These are phyloP conservation scores for Lactarius hatsudake DNA, from an alignment of 768 basidiomycete species.

Conservation along the genomic window DNA sequence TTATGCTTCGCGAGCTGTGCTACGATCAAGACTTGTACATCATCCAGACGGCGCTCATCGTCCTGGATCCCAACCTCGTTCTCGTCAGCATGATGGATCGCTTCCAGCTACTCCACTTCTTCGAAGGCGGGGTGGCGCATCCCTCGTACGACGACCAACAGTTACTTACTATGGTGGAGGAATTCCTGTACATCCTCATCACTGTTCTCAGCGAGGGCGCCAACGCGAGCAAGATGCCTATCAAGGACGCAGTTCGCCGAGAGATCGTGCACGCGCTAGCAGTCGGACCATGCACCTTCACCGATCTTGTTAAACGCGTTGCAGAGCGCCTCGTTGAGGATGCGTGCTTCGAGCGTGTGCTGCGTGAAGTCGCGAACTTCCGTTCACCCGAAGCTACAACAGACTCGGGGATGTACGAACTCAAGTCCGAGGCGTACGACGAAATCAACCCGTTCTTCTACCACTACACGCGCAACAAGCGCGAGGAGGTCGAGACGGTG, in stretches of 20 bases:
- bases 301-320: slow-evolving; percentile 87
- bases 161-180: slow-evolving; percentile 84
- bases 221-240: slow-evolving; percentile 64
- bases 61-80: slow-evolving; percentile 74
- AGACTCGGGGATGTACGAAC: slow-evolving; percentile 84
- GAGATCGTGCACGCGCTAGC: slow-evolving; percentile 92
- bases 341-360: slow-evolving; percentile 72
- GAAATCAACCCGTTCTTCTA: slow-evolving; percentile 96
- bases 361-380: slow-evolving; percentile 79
- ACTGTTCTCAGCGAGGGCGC: slow-evolving; percentile 81
- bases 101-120: slow-evolving; percentile 78
- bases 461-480: slow-evolving; percentile 91
- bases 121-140: slow-evolving; percentile 61
- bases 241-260: slow-evolving; percentile 63
- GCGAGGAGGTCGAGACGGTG: slow-evolving; percentile 84
- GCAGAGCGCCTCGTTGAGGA: slow-evolving; percentile 89
- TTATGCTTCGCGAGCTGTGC: slow-evolving; percentile 91
- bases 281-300: slow-evolving; percentile 82
- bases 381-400: slow-evolving; percentile 71
- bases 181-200: slow-evolving; percentile 84
- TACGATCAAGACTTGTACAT: slow-evolving; percentile 95
- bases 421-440: slow-evolving; percentile 76
- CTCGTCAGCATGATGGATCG: slow-evolving; percentile 87
- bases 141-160: slow-evolving; percentile 66
- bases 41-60: slow-evolving; percentile 78